These are phyloP conservation scores for Euphorbia lathyris DNA, from an alignment of 345 rosid genomes.

Conservation along the genomic window DNA sequence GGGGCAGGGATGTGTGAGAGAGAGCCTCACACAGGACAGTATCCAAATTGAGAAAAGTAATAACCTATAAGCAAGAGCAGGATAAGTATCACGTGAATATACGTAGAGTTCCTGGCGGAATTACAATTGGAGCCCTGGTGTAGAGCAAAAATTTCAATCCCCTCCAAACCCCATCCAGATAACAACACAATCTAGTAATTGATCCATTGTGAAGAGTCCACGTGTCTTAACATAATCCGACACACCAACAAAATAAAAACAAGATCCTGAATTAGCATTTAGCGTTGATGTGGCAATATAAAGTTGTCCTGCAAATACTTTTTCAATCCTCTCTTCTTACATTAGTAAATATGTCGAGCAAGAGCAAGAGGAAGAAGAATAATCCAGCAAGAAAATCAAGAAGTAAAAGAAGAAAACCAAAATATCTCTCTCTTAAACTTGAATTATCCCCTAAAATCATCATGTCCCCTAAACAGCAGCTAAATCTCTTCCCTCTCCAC, in stretches of 20 bases:
- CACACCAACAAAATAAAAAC: background rate
- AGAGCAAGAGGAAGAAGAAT: constrained; percentile 4
- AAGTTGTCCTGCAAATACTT: background rate
- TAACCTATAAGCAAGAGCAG: background rate
- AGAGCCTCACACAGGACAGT: no score
- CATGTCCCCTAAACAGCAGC: constrained; percentile 17
- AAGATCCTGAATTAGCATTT: background rate
- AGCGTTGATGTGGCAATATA: background rate
- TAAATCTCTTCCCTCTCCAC: constrained; percentile 41
- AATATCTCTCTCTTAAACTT: constrained; percentile 57
- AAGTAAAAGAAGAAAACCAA: constrained; percentile 59
- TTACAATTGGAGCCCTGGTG: background rate
- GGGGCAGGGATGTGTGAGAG: no score
- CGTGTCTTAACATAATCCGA: constrained; percentile 30
- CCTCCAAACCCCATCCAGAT: constrained; percentile 34
- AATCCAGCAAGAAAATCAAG: constrained; percentile 48
- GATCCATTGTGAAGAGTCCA: constrained; percentile 36
- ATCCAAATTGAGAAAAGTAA: no score
- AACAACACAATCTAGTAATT: constrained; percentile 40
- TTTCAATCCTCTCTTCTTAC: background rate
- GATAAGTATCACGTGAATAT: constrained; percentile 7
- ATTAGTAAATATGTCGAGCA: constrained; percentile 28
- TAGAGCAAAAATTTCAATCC: background rate
- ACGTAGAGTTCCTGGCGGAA: no score
- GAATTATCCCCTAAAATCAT: constrained; percentile 27